Percentiles rank a stretch among this genome's conserved stretches.
phyloP scores from a whole-genome alignment of 2,329 filamentous ascomycete species.

The Zymoseptoria crescenta region DNA sequence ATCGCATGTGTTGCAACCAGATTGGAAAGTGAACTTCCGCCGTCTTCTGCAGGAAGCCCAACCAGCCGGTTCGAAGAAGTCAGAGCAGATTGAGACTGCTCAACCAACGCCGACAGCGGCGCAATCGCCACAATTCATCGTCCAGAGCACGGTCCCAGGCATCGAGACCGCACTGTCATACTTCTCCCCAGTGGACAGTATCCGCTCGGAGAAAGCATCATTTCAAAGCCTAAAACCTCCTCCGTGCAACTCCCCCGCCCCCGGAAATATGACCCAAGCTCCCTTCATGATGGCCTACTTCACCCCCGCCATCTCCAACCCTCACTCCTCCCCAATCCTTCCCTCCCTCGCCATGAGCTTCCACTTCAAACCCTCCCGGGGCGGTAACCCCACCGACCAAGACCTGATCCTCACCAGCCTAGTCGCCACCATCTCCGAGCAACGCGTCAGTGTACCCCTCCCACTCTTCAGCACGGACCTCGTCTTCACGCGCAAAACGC shows the following conservation, averaged over 20 bases:
- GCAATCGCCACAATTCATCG: not conserved
- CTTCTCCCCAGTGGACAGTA: not conserved
- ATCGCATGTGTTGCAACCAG: not conserved
- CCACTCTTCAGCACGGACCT: slow-evolving; percentile 19
- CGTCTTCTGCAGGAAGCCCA: not conserved
- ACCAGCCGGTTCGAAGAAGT: not conserved
- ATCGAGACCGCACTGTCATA: slow-evolving; percentile 5
- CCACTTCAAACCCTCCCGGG: slow-evolving; percentile 1
- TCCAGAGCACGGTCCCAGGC: slow-evolving; percentile 1
- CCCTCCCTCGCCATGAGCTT: slow-evolving; percentile 15
- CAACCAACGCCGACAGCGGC: not conserved
- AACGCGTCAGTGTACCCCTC: slow-evolving; percentile 13
- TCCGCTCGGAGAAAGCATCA: not conserved
- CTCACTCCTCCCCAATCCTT: not conserved
- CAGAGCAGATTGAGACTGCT: not conserved
- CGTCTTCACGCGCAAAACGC: slow-evolving; percentile 8
- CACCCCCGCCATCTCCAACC: not conserved
- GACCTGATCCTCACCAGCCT: slow-evolving; percentile 8
- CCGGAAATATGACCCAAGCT: not conserved
- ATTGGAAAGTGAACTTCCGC: not conserved
- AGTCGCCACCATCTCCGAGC: slow-evolving; percentile 10
- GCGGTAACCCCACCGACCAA: not conserved
- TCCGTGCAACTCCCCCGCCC: not conserved
- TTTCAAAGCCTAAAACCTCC: not conserved
- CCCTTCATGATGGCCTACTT: slow-evolving; percentile 7